Base-by-base conservation (phyloP, 768 basidiomycete genomes). In the Tephrocybe sp. region DNA sequence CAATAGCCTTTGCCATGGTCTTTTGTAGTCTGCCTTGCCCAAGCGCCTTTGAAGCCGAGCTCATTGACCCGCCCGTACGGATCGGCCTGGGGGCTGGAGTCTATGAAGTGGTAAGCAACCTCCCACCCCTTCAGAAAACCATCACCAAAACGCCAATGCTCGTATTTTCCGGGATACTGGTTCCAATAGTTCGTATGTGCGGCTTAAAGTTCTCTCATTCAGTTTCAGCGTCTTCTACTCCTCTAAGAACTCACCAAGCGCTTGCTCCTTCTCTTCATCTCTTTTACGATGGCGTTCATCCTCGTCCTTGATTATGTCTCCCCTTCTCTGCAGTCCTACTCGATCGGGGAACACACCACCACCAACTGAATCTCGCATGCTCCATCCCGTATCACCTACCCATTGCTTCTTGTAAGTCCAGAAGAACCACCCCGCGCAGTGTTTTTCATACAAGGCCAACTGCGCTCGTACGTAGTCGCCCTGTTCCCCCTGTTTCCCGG, bases 381-480 rank as follows among this genome's bases (percentile, higher is more conserved):
- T 81, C 91, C 90, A 92, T 0, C 90, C 90, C 3, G 70, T 76
- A 68, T 93, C 90, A 48, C 84, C 83, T 3, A 63, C 65, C 4
- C 69, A 62, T 44, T 83, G 76, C 65, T 91, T 90, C 73, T 84
- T 90, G 62, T 83, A 86, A 32, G 88, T 90, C 91, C 91, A 91
- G 63, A 88, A 93, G 70, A 85, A 93, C 78, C 80, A 88, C 4
- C 91, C 91, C 0, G 79, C 81, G 52, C 88, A 86, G 30, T 68
- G 58, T 40, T 67, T 64, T 50, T 90, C 88, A 53, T 79, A 92
- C 33, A 88, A 58, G 17, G 73, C 76, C 42, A 91, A 67, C 64
- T 93, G 83, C 3, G 89, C 85, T 15, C 73, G 63, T 3, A 86
- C 72, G 52, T 81, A 93, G 15, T 62, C 60, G 26, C 68, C 62